Conservation (phyloP, 1,284 basidiomycete genomes). For the Tylopilus sp. region DNA sequence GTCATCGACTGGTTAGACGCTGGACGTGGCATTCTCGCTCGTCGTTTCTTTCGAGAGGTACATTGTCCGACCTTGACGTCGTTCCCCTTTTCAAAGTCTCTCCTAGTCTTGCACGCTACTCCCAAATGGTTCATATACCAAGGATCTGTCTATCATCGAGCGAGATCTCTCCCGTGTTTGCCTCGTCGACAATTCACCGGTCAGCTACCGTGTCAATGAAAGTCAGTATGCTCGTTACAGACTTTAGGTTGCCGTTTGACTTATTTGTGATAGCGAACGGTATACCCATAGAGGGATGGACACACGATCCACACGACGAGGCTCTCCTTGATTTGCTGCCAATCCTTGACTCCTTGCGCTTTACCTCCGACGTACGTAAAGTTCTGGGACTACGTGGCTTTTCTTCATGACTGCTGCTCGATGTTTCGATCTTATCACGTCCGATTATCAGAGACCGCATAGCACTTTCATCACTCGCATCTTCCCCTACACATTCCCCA, state of each 20-base stretch:
- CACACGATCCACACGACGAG: slow-evolving; percentile 94
- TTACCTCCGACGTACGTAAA: slow-evolving; percentile 92
- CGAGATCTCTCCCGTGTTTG: slow-evolving; percentile 87
- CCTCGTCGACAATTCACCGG: slow-evolving; percentile 94
- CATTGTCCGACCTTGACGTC: slow-evolving; percentile 29
- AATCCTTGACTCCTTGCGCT: slow-evolving; percentile 91
- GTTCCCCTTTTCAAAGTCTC: not conserved
- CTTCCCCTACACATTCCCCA: slow-evolving; percentile 19
- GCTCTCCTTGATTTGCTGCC: slow-evolving; percentile 94
- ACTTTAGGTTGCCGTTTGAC: slow-evolving; percentile 8
- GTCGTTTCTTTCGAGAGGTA: slow-evolving; percentile 90
- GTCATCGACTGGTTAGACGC: slow-evolving; percentile 99
- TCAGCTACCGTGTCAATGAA: slow-evolving; percentile 91
- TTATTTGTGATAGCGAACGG: slow-evolving; percentile 72
- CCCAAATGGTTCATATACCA: slow-evolving; percentile 91
- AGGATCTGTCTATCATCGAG: slow-evolving; percentile 88
- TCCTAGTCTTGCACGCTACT: slow-evolving; percentile 85
- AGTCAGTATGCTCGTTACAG: slow-evolving; percentile 48
- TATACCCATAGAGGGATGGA: slow-evolving; percentile 99
- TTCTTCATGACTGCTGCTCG: slow-evolving; percentile 29
- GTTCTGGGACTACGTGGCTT: slow-evolving; percentile 82
- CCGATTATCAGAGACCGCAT: slow-evolving; percentile 16
- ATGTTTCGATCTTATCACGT: slow-evolving; percentile 8
- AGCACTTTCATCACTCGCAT: slow-evolving; percentile 29
- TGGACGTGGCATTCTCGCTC: slow-evolving; percentile 84